Base-by-base conservation (phyloP, 2,329 filamentous ascomycete genomes). In the Bipolaris oryzae region DNA sequence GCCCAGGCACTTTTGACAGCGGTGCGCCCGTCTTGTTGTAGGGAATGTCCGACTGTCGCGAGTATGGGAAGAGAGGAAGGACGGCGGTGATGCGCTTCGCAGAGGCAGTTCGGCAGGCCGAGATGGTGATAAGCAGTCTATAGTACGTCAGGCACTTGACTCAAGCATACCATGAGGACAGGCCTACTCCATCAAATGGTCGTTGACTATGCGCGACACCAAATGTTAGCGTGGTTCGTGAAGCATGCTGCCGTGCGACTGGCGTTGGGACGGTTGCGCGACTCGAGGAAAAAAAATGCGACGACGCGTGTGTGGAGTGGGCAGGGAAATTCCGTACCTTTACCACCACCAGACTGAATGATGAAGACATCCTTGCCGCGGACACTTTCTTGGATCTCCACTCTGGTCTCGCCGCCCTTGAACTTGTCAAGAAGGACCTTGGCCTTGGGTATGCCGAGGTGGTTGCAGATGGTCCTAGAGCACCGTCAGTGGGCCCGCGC, bases 301-400 rank as follows among this genome's bases (percentile, higher is more conserved):
- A 55, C 46, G 28, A 31, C 28, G 28, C 28, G 38, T 41, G 39
- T 39, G 23, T 16, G 23, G 28, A 38, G 31, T 3, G 15, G 21
- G 45, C 28, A 10, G 11, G 38, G 28, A n/a, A 23, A 10, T 21
- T 52, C 25, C 58, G 50, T 67, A 70, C 67, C 67, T 70, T 90
- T 90, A 62, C 92, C 92, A 67, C 91, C 91, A 67, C 92, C 92
- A 39, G 92, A 95, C 79, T 98, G 94, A 71, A 99, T 92, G 75
- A 98, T 97, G 81, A 96, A 99, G 76, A 73, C 95, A 86, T 99
- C 95, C 78, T 99, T 99, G 68, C 91, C 95, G 69, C 95, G 90
- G 49, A 99, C 95, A 13, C 92, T 96, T 78, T 99, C 95, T 76
- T 93, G 86, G 72, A 99, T 96, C 78, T 98, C 95, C 62, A 96